phyloP scores from a whole-genome alignment of 352 stramenopile species.

The Phytophthora macrochlamydospora region DNA sequence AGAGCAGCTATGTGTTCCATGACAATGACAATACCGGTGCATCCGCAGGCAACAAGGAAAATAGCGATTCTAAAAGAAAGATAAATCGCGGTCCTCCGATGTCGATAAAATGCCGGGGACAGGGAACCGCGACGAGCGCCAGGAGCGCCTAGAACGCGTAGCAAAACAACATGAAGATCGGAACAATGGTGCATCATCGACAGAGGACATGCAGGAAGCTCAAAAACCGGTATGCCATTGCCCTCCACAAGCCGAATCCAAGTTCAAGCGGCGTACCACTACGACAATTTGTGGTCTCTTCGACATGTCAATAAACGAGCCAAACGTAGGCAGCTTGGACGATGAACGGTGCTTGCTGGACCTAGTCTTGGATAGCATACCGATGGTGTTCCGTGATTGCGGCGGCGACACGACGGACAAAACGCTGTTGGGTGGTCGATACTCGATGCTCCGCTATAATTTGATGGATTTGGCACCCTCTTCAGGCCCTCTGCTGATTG shows the following conservation, averaged over 20 bases:
- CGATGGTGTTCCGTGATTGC: constrained; percentile 88
- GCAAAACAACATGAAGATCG: constrained; percentile 72
- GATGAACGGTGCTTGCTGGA: constrained; percentile 81
- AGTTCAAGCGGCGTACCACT: constrained; percentile 38
- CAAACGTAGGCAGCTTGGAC: constrained; percentile 80
- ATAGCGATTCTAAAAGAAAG: constrained; percentile 58
- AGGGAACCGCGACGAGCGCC: constrained; percentile 69
- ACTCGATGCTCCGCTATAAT: constrained; percentile 79
- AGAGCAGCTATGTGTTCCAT: constrained; percentile 81
- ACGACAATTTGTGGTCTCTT: constrained; percentile 77
- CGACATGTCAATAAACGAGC: constrained; percentile 72
- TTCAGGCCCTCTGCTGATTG: constrained; percentile 61
- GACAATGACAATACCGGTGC: constrained; percentile 37
- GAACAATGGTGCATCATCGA: constrained; percentile 46
- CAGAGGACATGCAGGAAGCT: constrained; percentile 21
- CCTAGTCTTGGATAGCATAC: constrained; percentile 83
- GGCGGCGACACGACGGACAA: constrained; percentile 87
- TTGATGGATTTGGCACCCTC: constrained; percentile 56
- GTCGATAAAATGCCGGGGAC: constrained; percentile 69
- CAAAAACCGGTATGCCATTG: constrained; percentile 38
- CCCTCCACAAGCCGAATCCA: constrained; percentile 32
- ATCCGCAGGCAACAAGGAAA: constrained; percentile 15
- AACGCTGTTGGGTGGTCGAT: constrained; percentile 80
- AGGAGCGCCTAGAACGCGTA: constrained; percentile 69
- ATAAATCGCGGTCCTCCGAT: constrained; percentile 41